These are phyloP conservation scores for Beauveria medogensis DNA, from an alignment of 2,329 filamentous ascomycete species.

Conservation along the genomic window DNA sequence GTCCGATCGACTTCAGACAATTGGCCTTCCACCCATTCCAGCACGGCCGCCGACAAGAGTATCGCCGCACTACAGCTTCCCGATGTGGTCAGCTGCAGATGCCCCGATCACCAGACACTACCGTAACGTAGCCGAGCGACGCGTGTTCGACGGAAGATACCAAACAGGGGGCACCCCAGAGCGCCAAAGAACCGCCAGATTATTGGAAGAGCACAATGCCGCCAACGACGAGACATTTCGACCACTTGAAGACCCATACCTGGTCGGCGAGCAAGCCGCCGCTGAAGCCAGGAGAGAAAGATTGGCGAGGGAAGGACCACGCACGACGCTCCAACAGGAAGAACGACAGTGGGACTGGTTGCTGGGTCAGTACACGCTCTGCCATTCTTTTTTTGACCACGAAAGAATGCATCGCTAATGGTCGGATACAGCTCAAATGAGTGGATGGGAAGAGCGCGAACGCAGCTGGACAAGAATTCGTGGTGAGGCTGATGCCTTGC, in stretches of 20 bases:
- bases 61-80: slow-evolving; percentile 50
- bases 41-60: slow-evolving; percentile 34
- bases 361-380: slow-evolving; percentile 36
- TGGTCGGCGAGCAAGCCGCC: slow-evolving; percentile 60
- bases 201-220: neutral
- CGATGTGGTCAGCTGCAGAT: slow-evolving; percentile 49
- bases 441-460: slow-evolving; percentile 42
- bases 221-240: slow-evolving; percentile 23
- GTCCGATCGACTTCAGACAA: slow-evolving; percentile 14
- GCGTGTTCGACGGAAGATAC: slow-evolving; percentile 39
- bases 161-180: slow-evolving; percentile 19
- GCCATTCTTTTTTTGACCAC: neutral
- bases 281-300: slow-evolving; percentile 47
- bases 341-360: slow-evolving; percentile 55
- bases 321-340: slow-evolving; percentile 47
- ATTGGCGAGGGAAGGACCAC: slow-evolving; percentile 46
- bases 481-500: slow-evolving; percentile 25
- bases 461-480: slow-evolving; percentile 38
- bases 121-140: slow-evolving; percentile 54
- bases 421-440: slow-evolving; percentile 38
- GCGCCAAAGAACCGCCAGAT: neutral
- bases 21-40: slow-evolving; percentile 45
- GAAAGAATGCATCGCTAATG: slow-evolving; percentile 14
- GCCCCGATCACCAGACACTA: slow-evolving; percentile 52
- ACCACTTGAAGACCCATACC: slow-evolving; percentile 57